A percentile compares a stretch with the other conserved stretches of the same genome.
Conservation (phyloP, 2,329 filamentous ascomycete species). For the Phaeosphaeria sp. region DNA sequence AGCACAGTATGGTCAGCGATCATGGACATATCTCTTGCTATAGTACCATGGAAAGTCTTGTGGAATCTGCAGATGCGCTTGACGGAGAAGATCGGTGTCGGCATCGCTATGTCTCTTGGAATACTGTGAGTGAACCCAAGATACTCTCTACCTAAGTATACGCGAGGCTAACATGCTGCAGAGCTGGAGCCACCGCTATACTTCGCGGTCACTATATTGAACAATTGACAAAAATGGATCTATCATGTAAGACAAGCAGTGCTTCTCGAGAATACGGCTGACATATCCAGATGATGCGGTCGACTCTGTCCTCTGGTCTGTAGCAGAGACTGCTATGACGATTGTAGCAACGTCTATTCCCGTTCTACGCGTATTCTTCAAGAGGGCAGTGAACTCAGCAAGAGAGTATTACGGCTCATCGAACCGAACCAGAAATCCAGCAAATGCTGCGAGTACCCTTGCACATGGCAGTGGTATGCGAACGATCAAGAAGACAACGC, state of each 20-base stretch:
- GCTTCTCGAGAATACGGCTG: conserved; percentile 1
- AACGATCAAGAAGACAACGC: neutral
- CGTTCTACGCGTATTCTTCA: conserved; percentile 17
- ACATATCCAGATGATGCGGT: conserved; percentile 12
- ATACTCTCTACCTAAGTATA: neutral
- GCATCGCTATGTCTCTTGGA: conserved; percentile 19
- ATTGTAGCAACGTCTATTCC: conserved; percentile 18
- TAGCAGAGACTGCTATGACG: conserved; percentile 17
- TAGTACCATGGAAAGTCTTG: conserved; percentile 17
- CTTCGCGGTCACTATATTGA: conserved; percentile 14
- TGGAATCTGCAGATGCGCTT: conserved; percentile 16
- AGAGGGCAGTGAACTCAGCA: conserved; percentile 13
- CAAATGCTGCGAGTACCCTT: neutral
- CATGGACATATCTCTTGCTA: conserved; percentile 15
- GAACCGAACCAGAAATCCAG: neutral
- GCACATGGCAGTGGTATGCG: neutral
- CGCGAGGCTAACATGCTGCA: conserved; percentile 4
- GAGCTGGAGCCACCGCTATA: conserved; percentile 14
- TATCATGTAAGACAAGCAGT: conserved; percentile 12
- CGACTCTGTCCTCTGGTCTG: conserved; percentile 16
- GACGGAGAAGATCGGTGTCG: conserved; percentile 16
- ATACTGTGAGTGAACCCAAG: conserved; percentile 10
- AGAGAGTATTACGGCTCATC: conserved; percentile 5
- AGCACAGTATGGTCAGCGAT: conserved; percentile 15
- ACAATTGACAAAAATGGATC: conserved; percentile 10